These are phyloP conservation scores for Filosporella fistucella DNA, from an alignment of 495 filamentous ascomycete species.

Conservation along the genomic window DNA sequence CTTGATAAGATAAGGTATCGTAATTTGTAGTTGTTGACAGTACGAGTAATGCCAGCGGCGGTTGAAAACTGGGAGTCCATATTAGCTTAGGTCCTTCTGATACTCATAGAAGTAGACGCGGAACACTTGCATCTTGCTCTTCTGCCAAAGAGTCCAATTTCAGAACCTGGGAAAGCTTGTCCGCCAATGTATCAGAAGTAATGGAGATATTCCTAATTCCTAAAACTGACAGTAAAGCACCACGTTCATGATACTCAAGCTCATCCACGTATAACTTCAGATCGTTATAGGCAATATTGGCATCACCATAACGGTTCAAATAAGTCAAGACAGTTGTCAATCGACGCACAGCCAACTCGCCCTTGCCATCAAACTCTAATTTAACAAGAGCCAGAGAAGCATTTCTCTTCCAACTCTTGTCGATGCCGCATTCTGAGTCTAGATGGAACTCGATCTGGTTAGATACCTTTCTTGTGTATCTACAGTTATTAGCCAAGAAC, in stretches of 20 bases:
- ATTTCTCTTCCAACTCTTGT: slow-evolving; percentile 26
- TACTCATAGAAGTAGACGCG: slow-evolving; percentile 3
- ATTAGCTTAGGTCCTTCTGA: not conserved
- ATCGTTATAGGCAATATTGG: slow-evolving; percentile 20
- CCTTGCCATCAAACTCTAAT: slow-evolving; percentile 4
- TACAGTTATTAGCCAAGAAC: not conserved
- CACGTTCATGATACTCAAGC: too few relatives aligned
- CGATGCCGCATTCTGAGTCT: slow-evolving; percentile 17
- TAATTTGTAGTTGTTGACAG: slow-evolving; percentile 20
- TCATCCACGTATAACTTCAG: slow-evolving; percentile 16
- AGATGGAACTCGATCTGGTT: slow-evolving; percentile 23
- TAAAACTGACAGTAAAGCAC: too few relatives aligned
- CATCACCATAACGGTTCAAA: slow-evolving; percentile 18
- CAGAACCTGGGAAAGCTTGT: too few relatives aligned
- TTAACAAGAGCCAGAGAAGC: slow-evolving; percentile 23
- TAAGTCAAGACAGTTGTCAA: slow-evolving; percentile 15
- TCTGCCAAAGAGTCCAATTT: too few relatives aligned
- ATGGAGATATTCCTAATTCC: too few relatives aligned
- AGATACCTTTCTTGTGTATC: slow-evolving; percentile 1
- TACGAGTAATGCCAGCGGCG: slow-evolving; percentile 10
- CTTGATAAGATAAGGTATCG: slow-evolving; percentile 15
- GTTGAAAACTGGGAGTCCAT: slow-evolving; percentile 9
- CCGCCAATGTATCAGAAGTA: too few relatives aligned
- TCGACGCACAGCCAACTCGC: not conserved
- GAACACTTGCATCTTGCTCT: too few relatives aligned